These are phyloP conservation scores for Starmera quercuum DNA, from an alignment of 805 yeast species.

Conservation along the genomic window DNA sequence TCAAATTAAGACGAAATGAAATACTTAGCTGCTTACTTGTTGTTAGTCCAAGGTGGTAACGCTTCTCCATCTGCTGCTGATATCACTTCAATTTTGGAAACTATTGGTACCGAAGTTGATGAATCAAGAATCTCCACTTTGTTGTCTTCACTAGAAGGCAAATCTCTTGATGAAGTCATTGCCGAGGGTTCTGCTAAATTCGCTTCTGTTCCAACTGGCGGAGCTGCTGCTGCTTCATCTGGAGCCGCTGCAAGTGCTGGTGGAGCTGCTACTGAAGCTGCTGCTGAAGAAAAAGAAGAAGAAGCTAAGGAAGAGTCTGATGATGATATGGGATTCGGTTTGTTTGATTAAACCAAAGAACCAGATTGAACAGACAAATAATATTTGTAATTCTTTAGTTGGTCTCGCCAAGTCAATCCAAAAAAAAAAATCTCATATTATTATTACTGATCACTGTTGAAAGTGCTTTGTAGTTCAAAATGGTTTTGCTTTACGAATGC, in stretches of 20 bases:
- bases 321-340: conserved; percentile 77
- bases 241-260: conserved; percentile 49
- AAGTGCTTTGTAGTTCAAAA: no score
- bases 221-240: conserved; percentile 60
- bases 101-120: conserved; percentile 79
- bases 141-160: conserved; percentile 73
- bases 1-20: conserved; percentile 36
- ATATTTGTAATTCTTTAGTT: no score
- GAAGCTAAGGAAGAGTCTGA: conserved; percentile 43
- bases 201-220: conserved; percentile 78
- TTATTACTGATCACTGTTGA: no score
- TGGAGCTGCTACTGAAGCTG: conserved; percentile 47
- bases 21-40: conserved; percentile 90
- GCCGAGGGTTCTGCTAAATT: conserved; percentile 78
- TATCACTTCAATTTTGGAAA: conserved; percentile 60
- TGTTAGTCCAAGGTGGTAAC: conserved; percentile 84
- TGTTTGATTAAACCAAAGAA: conserved; percentile 47
- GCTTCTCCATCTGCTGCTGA: conserved; percentile 74
- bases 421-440: no score
- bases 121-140: conserved; percentile 65
- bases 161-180: conserved; percentile 61
- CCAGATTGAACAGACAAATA: no score
- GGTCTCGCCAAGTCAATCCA: no score
- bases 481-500: no score
- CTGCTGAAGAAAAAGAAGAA: conserved; percentile 42